phyloP scores from a whole-genome alignment of 345 rosid species.

The Xanthoceras sorbifolium region DNA sequence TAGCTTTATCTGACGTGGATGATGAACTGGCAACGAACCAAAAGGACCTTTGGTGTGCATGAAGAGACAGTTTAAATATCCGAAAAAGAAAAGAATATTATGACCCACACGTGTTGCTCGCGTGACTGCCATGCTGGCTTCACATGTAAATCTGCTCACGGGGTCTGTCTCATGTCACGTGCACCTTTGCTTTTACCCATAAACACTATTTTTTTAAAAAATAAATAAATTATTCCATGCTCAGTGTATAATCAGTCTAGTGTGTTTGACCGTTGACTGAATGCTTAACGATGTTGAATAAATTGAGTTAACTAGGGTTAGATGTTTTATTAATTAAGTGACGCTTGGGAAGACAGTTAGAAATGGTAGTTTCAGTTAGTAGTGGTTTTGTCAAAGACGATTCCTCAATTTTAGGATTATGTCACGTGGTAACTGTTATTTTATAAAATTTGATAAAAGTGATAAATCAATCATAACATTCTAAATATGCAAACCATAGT shows the following conservation, averaged over 20 bases:
- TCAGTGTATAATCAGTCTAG: neutral
- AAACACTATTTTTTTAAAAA: neutral
- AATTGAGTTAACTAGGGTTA: neutral
- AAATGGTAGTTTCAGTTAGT: constrained; percentile 25
- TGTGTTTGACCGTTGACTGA: constrained; percentile 50
- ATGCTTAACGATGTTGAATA: neutral
- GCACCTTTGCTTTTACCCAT: constrained; percentile 33
- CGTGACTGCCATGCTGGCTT: constrained; percentile 60
- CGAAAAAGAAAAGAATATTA: constrained; percentile 16
- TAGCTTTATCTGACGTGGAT: constrained; percentile 39
- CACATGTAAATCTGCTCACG: constrained; percentile 54
- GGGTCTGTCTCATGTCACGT: constrained; percentile 68
- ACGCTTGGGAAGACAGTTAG: constrained; percentile 17
- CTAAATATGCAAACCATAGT: no score
- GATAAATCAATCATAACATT: no score
- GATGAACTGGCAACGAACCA: constrained; percentile 29
- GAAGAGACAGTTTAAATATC: constrained; percentile 19
- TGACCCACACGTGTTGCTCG: constrained; percentile 42
- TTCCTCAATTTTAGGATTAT: constrained; percentile 14
- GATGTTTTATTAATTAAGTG: neutral
- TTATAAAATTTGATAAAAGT: no score
- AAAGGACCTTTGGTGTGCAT: constrained; percentile 31
- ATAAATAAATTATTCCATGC: neutral
- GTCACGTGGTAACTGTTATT: constrained; percentile 12
- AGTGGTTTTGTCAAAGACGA: neutral